Evolutionary conservation across 2,329 filamentous ascomycete genomes (phyloP).

Genomic region (Epichloe sp.): DNA sequence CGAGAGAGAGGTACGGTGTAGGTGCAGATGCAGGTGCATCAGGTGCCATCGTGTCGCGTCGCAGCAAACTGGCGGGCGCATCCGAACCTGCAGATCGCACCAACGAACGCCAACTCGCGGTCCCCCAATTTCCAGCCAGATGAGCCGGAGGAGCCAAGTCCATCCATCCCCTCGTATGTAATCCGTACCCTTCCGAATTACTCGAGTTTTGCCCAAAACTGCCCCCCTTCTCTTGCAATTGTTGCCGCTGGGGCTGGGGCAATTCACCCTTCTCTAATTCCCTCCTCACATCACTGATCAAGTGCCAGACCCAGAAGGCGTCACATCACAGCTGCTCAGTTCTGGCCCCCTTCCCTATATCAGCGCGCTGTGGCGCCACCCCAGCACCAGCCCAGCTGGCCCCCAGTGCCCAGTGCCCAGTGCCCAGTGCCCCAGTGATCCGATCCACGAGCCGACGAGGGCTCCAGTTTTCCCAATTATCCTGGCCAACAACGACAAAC

Average conservation of each 20-base stretch:
- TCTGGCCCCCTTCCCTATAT: not conserved
- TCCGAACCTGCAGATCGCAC: not conserved
- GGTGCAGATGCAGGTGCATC: too few species aligned
- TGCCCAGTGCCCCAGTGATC: not conserved
- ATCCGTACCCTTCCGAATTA: too few species aligned
- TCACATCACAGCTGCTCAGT: not conserved
- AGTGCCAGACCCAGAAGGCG: too few species aligned
- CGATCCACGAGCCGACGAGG: slow-evolving; percentile 1
- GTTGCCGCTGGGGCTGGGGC: not conserved
- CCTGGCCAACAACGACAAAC: slow-evolving; percentile 3
- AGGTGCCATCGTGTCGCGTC: too few species aligned
- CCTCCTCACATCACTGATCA: too few species aligned
- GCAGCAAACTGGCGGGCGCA: too few species aligned
- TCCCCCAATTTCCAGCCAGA: not conserved
- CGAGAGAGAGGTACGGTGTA: too few species aligned
- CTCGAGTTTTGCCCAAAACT: not conserved
- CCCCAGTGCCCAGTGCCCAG: too few species aligned
- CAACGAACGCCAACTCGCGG: not conserved
- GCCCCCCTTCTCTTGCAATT: not conserved
- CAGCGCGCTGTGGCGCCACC: not conserved
- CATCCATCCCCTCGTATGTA: too few species aligned
- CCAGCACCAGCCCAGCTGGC: too few species aligned
- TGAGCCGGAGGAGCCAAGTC: too few species aligned
- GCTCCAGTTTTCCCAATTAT: slow-evolving; percentile 8
- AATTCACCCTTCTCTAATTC: not conserved